Base-by-base conservation (phyloP, 495 filamentous ascomycete genomes). In the Neurospora cerealis region DNA sequence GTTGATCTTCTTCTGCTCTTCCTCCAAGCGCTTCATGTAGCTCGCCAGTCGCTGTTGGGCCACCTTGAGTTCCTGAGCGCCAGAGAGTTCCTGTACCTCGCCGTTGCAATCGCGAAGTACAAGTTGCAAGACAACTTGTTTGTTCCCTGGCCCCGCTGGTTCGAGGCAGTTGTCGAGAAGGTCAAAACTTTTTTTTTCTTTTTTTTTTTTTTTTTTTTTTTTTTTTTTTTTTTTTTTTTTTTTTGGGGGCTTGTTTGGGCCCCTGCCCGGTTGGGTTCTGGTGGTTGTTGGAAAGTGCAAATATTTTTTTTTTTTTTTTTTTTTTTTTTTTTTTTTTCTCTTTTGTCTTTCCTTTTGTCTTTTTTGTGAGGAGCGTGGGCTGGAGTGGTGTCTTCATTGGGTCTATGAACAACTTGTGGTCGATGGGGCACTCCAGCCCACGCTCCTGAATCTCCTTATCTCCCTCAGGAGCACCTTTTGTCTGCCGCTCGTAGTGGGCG, bases 351-450 rank as follows among this genome's bases (percentile, higher is more conserved):
- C 7, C 5, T 36, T 37, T 8, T 39, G 0, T 39, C 0, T 6
- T 41, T 42, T 42, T 19, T 17, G 1, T 42, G 9, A 38, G 37
- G 37, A 17, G 13, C 13, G 39, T 41, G 39, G 39, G 39, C 39
- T 41, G 39, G 39, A 41, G 39, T 41, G 96, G 96, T 77, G 95
- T 98, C 88, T 97, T 95, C 86, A 94, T 94, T 86, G 96, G 95
- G 81, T 97, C 92, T 90, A 95, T 88, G 85, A 98, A 97, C 86
- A 97, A 89, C 82, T 91, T 93, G 83, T 96, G 95, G 88, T 97
- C 95, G 87, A 98, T 92, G 76, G 93, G 86, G 87, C 96, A 99
- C 82, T 94, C 90, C 77, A 99, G 84, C 71, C 95, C 96, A 77
- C 87, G 90, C 82, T 94, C 92, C 83, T 93, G 92, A 76, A 97